Conservation (phyloP, 495 filamentous ascomycete species). For the Thozetella sp. region DNA sequence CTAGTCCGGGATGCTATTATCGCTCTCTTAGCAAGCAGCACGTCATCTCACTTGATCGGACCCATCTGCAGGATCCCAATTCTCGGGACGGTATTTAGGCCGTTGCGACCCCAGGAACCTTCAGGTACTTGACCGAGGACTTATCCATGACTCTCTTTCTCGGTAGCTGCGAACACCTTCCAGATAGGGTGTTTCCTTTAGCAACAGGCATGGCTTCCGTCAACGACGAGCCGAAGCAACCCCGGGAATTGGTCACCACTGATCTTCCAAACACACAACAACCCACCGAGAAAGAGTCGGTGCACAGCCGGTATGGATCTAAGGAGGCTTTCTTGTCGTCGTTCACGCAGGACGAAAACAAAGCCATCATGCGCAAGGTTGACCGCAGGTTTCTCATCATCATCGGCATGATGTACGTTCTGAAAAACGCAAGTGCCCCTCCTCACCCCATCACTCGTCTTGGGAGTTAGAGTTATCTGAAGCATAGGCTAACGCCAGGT, state of each 20-base stretch:
- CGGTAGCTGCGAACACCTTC: not conserved
- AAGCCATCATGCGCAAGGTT: not conserved
- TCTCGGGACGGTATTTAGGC: not conserved
- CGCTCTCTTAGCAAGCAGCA: not conserved
- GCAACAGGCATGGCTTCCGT: not conserved
- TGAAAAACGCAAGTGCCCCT: not conserved
- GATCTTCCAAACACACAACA: not conserved
- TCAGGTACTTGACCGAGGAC: not conserved
- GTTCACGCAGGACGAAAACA: not conserved
- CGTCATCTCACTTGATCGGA: not conserved
- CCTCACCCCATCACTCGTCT: not conserved
- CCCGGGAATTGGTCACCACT: not conserved
- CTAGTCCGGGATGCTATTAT: not conserved
- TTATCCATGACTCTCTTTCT: not conserved
- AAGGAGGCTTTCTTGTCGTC: not conserved
- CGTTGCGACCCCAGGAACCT: too few relatives aligned
- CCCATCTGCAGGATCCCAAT: not conserved
- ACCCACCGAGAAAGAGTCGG: not conserved
- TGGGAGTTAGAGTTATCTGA: not conserved
- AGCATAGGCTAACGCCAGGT: not conserved
- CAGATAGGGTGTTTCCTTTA: too few relatives aligned
- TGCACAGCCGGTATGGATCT: not conserved
- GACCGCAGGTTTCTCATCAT: not conserved
- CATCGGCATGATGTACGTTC: not conserved
- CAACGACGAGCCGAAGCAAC: not conserved